Evolutionary conservation across 176 grass and related monocot genomes (phyloP).

Genomic region (Zoysia pacifica): DNA sequence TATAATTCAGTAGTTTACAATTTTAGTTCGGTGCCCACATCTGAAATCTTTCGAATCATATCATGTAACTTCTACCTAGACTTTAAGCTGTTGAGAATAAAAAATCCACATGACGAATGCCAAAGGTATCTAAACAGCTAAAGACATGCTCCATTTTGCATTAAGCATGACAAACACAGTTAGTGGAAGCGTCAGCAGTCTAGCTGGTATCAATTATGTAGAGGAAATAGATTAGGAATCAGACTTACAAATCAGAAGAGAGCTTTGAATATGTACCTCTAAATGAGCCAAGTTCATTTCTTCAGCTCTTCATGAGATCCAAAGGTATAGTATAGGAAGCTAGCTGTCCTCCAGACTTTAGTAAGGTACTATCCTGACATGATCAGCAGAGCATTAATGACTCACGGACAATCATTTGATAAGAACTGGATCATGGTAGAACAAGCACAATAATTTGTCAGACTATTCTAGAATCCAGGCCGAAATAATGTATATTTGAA

Average conservation of each 20-base stretch:
- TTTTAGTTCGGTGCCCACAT: neutral
- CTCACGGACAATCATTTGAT: slow-evolving; percentile 21
- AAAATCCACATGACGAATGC: neutral
- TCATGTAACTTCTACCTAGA: neutral
- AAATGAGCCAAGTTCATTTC: slow-evolving; percentile 25
- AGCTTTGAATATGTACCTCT: slow-evolving; percentile 25
- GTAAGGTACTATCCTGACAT: slow-evolving; percentile 11
- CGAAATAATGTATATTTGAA: neutral
- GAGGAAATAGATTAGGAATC: neutral
- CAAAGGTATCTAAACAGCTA: slow-evolving; percentile 4
- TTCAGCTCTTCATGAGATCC: neutral
- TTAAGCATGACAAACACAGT: slow-evolving; percentile 26
- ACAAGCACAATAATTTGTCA: neutral
- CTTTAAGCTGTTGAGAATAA: neutral
- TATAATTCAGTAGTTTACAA: neutral
- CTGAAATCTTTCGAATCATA: neutral
- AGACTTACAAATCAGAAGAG: slow-evolving; percentile 9
- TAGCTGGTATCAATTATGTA: slow-evolving; percentile 20
- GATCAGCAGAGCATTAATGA: slow-evolving; percentile 12
- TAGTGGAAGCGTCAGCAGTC: slow-evolving; percentile 15
- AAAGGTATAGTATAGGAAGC: neutral
- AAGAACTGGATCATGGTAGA: neutral
- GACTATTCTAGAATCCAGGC: neutral
- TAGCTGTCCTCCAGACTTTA: slow-evolving; percentile 30
- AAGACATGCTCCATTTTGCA: slow-evolving; percentile 21